Evolutionary conservation across 2,329 filamentous ascomycete genomes (phyloP).

Genomic region (Cladosporium colombiae): DNA sequence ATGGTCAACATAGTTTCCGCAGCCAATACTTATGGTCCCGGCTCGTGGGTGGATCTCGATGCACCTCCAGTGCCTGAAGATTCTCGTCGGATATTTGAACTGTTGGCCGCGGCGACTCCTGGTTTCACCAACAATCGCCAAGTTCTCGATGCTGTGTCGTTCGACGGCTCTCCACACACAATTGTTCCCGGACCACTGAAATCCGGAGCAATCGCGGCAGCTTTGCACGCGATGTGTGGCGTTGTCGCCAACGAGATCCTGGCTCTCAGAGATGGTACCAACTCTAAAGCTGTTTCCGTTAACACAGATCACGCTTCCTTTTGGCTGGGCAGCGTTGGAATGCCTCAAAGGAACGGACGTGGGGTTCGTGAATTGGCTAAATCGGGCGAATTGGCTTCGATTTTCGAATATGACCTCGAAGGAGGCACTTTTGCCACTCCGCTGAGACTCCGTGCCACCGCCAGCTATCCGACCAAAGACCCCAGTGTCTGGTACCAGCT

Average conservation of each 20-base stretch:
- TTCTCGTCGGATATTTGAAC: slow-evolving; percentile 41
- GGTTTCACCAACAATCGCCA: slow-evolving; percentile 42
- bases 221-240: slow-evolving; percentile 48
- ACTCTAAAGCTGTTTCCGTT: slow-evolving; percentile 39
- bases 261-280: slow-evolving; percentile 29
- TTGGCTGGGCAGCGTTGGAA: slow-evolving; percentile 42
- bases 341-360: slow-evolving; percentile 43
- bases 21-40: slow-evolving; percentile 40
- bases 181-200: slow-evolving; percentile 49
- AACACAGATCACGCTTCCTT: slow-evolving; percentile 52
- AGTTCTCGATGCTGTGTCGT: slow-evolving; percentile 40
- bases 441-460: slow-evolving; percentile 46
- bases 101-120: slow-evolving; percentile 42
- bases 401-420: slow-evolving; percentile 43
- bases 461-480: slow-evolving; percentile 51
- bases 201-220: slow-evolving; percentile 44
- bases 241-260: slow-evolving; percentile 45
- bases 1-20: slow-evolving; percentile 3
- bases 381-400: slow-evolving; percentile 33
- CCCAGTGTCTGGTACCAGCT: slow-evolving; percentile 52
- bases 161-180: slow-evolving; percentile 43
- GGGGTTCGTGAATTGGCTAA: slow-evolving; percentile 35
- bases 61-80: slow-evolving; percentile 44
- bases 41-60: slow-evolving; percentile 42
- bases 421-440: slow-evolving; percentile 41